These are phyloP conservation scores for Omphalotus guepiniiformis DNA, from an alignment of 768 basidiomycete genomes.

Conservation along the genomic window DNA sequence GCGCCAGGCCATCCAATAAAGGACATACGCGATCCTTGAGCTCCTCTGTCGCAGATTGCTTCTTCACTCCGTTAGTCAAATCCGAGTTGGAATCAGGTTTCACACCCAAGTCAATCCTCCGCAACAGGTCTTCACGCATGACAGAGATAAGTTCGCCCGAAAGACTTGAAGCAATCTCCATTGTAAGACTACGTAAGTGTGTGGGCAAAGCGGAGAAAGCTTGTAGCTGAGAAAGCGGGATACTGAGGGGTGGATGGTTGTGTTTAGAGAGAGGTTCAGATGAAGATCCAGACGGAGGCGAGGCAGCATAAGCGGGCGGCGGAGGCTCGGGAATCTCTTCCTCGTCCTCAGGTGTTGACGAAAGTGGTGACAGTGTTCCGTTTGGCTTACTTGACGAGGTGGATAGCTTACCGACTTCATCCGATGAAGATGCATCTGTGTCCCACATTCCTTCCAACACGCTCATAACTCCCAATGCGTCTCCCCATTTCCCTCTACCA, in stretches of 20 bases:
- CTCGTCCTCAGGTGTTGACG: slow-evolving; percentile 33
- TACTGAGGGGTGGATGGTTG: slow-evolving; percentile 24
- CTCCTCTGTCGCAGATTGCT: slow-evolving; percentile 33
- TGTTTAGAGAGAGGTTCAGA: slow-evolving; percentile 15
- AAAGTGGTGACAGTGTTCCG: slow-evolving; percentile 23
- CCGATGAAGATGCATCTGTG: slow-evolving; percentile 10
- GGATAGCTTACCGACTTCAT: slow-evolving; percentile 7
- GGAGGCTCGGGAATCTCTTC: slow-evolving; percentile 13
- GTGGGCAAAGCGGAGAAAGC: slow-evolving; percentile 75
- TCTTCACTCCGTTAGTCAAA: slow-evolving; percentile 10
- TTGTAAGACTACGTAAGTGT: slow-evolving; percentile 65
- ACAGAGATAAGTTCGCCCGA: slow-evolving; percentile 74
- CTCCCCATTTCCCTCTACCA: slow-evolving; percentile 83
- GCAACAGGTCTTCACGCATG: slow-evolving; percentile 61
- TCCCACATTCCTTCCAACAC: slow-evolving; percentile 61
- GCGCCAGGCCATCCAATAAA: slow-evolving; percentile 69
- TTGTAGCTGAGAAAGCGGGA: slow-evolving; percentile 63
- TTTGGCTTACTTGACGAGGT: slow-evolving; percentile 11
- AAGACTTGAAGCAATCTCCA: slow-evolving; percentile 73
- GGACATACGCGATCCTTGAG: slow-evolving; percentile 67
- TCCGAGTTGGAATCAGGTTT: slow-evolving; percentile 11
- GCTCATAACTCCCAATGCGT: slow-evolving; percentile 74
- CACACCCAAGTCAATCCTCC: slow-evolving; percentile 36
- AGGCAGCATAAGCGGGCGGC: slow-evolving; percentile 12
- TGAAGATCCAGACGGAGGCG: slow-evolving; percentile 8